Evolutionary conservation across 208 protist species (phyloP), one percentile per base, ranked within the genome.

Genomic region (Herpetomonas muscarum): DNA sequence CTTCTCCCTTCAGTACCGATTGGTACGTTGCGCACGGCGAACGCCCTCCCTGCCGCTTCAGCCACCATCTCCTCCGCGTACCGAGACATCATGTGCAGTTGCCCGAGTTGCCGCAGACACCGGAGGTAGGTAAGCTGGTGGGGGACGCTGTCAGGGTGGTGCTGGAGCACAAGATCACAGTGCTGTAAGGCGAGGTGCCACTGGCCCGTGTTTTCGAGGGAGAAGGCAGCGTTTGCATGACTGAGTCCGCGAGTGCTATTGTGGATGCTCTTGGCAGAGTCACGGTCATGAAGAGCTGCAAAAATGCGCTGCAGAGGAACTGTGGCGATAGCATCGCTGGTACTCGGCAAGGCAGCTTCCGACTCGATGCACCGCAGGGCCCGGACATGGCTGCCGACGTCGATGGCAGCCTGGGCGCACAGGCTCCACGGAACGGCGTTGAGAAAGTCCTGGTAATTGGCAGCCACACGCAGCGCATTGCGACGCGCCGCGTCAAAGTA

Each of bases 181-280:
- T 79, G 74, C 39, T 82, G 75, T 15, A 92, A 50, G 1, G 88
- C 88, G 10, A 79, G 53, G 32, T 65, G 55, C 88, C 88, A 95
- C 53, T 95, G 85, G 10, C 88, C 88, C 54, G 78, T 91, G 67
- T 90, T 88, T 67, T 95, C 85, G 47, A 77, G 74, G 10, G 85
- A 89, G 47, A 91, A 85, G 37, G 85, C 88, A 2, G 83, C 78
- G 19, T 92, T 73, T 19, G 77, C 76, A 12, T 67, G 66, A 15
- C 63, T 50, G 13, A 79, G 58, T 17, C 56, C 64, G 31, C 50
- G 68, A 39, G 64, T 56, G 22, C 55, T 30, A n/a, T 73, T 70
- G 52, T 95, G 82, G 32, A 95, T 75, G 34, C 74, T 74, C n/a
- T 71, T 63, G 17, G 85, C 71, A 3, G 85, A 92, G 47, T 95